These are phyloP conservation scores for Linnemannia zychae DNA, from an alignment of 192 early-diverging fungal species.

Conservation along the genomic window DNA sequence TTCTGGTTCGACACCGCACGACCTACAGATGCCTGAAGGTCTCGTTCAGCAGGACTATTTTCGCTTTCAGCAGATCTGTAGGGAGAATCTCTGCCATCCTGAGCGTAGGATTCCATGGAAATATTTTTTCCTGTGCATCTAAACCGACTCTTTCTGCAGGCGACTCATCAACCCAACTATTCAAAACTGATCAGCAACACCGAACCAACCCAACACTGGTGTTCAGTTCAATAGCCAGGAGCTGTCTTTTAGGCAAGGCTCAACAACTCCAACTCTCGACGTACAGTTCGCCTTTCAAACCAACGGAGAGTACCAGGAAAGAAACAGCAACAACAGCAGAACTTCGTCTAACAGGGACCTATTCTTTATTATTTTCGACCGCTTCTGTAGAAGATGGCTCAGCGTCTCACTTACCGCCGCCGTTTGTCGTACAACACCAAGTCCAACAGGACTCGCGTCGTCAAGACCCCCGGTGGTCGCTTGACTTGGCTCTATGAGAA, in stretches of 20 bases:
- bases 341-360: conserved; percentile 9
- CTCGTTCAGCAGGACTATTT: not conserved
- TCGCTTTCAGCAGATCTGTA: not conserved
- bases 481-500: conserved; percentile 91
- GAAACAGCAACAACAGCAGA: not conserved
- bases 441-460: conserved; percentile 78
- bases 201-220: not conserved
- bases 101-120: conserved; percentile 6
- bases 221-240: not conserved
- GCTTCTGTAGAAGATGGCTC: conserved; percentile 74
- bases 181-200: not conserved
- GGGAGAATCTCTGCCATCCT: conserved; percentile 9
- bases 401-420: conserved; percentile 88
- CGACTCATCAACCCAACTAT: too few species aligned
- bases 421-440: conserved; percentile 93
- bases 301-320: not conserved
- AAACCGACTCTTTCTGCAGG: not conserved
- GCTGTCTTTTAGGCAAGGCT: not conserved
- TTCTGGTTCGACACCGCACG: not conserved
- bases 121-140: not conserved
- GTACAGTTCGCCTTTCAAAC: not conserved
- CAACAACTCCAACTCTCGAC: not conserved
- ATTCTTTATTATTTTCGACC: not conserved
- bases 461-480: conserved; percentile 96
- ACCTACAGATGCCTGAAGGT: not conserved